phyloP scores from a whole-genome alignment of 192 early-diverging fungal species.

The Spizellomyces sp. region DNA sequence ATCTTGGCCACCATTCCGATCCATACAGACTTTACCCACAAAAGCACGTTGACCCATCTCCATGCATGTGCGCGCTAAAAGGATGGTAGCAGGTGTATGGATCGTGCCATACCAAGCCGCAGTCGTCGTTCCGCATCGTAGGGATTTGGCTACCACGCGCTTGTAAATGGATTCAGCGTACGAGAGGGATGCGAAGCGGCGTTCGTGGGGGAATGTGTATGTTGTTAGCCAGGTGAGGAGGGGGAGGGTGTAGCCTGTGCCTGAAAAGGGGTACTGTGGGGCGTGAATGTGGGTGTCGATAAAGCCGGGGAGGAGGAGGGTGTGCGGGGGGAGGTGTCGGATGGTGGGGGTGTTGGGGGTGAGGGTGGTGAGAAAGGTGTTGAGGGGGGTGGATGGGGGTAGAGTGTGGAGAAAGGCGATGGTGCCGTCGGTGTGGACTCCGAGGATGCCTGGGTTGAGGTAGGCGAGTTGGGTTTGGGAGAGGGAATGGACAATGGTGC shows the following conservation, averaged over 20 bases:
- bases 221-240: constrained; percentile 87
- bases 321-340: constrained; percentile 27
- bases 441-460: constrained; percentile 64
- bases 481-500: constrained; percentile 69
- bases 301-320: constrained; percentile 89
- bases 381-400: neutral
- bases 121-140: constrained; percentile 86
- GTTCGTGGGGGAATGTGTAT: constrained; percentile 90
- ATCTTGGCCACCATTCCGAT: constrained; percentile 78
- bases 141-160: constrained; percentile 65
- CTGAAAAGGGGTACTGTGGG: constrained; percentile 86
- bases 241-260: constrained; percentile 87
- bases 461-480: constrained; percentile 67
- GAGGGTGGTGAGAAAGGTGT: neutral
- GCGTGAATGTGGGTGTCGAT: constrained; percentile 96
- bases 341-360: neutral
- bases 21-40: constrained; percentile 98
- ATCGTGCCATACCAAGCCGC: constrained; percentile 92
- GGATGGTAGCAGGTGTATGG: constrained; percentile 73
- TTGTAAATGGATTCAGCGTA: constrained; percentile 73
- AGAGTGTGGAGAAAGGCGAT: constrained; percentile 61
- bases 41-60: constrained; percentile 87
- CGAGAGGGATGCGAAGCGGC: constrained; percentile 64
- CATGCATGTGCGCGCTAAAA: constrained; percentile 70
- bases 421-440: constrained; percentile 61